phyloP scores from a whole-genome alignment of 805 yeast genomes.

The Phaffomyces thermotolerans region DNA sequence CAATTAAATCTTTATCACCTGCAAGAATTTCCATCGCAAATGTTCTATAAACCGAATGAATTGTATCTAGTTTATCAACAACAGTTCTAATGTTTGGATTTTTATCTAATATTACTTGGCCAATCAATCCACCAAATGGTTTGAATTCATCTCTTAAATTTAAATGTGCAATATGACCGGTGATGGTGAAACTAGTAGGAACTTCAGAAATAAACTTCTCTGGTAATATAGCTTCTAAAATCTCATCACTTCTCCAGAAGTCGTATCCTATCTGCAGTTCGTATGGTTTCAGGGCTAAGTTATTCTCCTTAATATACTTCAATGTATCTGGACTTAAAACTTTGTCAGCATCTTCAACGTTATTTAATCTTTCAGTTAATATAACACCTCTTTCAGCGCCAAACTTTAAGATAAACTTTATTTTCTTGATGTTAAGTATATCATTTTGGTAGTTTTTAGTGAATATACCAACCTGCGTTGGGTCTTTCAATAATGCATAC shows the following conservation, averaged over 20 bases:
- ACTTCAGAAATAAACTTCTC: conserved; percentile 57
- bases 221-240: conserved; percentile 72
- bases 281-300: conserved; percentile 45
- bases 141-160: conserved; percentile 79
- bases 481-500: conserved; percentile 65
- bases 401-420: conserved; percentile 57
- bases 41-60: conserved; percentile 83
- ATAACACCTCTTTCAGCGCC: conserved; percentile 39
- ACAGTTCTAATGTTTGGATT: conserved; percentile 69
- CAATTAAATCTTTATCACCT: conserved; percentile 68
- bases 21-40: conserved; percentile 92
- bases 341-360: conserved; percentile 29
- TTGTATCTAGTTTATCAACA: conserved; percentile 83
- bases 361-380: conserved; percentile 44
- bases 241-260: conserved; percentile 88
- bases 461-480: conserved; percentile 40
- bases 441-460: conserved; percentile 52
- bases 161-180: conserved; percentile 94
- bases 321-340: conserved; percentile 37
- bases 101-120: conserved; percentile 85
- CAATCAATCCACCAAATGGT: conserved; percentile 75
- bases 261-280: conserved; percentile 55
- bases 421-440: conserved; percentile 60
- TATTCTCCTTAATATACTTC: conserved; percentile 39
- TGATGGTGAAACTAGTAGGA: conserved; percentile 87